A percentile compares a stretch with the other conserved stretches of the same genome.
These are phyloP conservation scores for Elymus sibiricus DNA, from an alignment of 176 grass and related monocot species.

Conservation along the genomic window DNA sequence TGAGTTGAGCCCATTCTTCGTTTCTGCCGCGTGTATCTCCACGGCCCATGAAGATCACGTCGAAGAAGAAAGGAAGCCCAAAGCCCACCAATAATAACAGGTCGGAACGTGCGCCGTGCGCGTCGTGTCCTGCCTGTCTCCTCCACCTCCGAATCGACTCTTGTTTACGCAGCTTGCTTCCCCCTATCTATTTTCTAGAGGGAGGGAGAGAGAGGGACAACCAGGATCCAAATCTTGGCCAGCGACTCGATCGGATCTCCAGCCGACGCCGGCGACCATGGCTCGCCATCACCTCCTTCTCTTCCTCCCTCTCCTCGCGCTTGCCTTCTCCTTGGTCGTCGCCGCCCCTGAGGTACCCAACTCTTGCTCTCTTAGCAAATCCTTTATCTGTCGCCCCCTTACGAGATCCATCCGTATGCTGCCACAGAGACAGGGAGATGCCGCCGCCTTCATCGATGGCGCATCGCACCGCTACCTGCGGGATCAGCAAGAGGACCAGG, in stretches of 20 bases:
- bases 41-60: neutral
- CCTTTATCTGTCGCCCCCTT: neutral
- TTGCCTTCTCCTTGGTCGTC: slow-evolving; percentile 2
- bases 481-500: slow-evolving; percentile 33
- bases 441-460: slow-evolving; percentile 40
- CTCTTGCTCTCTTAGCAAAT: neutral
- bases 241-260: neutral
- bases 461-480: slow-evolving; percentile 44
- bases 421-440: slow-evolving; percentile 4
- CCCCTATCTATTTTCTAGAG: slow-evolving; percentile 2
- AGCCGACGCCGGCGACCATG: slow-evolving; percentile 27
- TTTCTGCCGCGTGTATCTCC: neutral
- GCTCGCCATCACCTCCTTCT: slow-evolving; percentile 1
- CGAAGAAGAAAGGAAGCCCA: neutral
- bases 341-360: slow-evolving; percentile 28
- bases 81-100: neutral
- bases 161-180: neutral
- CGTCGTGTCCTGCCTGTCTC: neutral
- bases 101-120: neutral
- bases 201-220: neutral
- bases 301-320: slow-evolving; percentile 18
- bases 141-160: neutral
- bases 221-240: slow-evolving; percentile 10
- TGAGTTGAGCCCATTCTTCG: neutral
- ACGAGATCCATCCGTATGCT: neutral